phyloP scores from a whole-genome alignment of 176 grass and related monocot species.

The Aechmea fasciata region DNA sequence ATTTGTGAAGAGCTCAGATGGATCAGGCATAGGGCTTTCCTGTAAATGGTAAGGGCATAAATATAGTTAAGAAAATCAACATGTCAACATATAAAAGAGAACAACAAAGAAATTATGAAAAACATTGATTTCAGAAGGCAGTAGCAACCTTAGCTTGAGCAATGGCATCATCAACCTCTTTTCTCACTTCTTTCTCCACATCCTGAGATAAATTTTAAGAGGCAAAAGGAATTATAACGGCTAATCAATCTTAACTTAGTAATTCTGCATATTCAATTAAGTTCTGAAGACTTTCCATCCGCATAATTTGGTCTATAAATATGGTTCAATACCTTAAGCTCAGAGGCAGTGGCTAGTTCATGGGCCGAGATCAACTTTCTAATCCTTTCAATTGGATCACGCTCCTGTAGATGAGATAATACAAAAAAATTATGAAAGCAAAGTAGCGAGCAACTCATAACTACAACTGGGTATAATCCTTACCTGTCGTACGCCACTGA shows the following conservation, averaged over 20 bases:
- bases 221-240: background rate
- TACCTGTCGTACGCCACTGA: conserved; percentile 68
- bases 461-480: background rate
- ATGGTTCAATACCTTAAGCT: conserved; percentile 55
- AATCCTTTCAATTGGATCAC: conserved; percentile 76
- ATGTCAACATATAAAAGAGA: background rate
- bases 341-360: conserved; percentile 52
- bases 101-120: background rate
- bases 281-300: background rate
- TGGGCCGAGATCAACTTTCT: conserved; percentile 66
- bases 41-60: conserved; percentile 16
- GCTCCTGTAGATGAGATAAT: conserved; percentile 36
- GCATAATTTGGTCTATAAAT: background rate
- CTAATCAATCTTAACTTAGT: background rate
- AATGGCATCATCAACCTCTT: conserved; percentile 70
- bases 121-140: background rate
- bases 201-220: conserved; percentile 33
- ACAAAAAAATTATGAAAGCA: background rate
- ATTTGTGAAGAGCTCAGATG: conserved; percentile 75
- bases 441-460: background rate
- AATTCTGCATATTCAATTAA: background rate
- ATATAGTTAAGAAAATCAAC: conserved; percentile 16
- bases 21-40: conserved; percentile 75
- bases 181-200: conserved; percentile 73
- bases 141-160: conserved; percentile 66